Evolutionary conservation across 2,329 filamentous ascomycete genomes (phyloP).

Genomic region (Neurospora sp.): DNA sequence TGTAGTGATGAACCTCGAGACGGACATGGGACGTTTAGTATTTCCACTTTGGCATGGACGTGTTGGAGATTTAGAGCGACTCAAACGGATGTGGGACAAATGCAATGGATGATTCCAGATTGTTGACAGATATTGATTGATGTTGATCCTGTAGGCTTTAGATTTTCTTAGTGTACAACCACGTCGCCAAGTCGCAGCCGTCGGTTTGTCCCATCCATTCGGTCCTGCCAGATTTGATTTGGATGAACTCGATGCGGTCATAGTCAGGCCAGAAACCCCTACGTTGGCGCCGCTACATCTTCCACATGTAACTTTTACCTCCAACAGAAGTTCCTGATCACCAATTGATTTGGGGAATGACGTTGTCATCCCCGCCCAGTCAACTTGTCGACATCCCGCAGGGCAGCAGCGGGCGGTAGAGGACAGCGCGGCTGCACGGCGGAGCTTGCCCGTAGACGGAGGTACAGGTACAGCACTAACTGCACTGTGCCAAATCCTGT

Average conservation of each 20-base stretch:
- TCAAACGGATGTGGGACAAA: neutral
- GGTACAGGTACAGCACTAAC: neutral
- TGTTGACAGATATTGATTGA: neutral
- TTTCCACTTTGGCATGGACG: neutral
- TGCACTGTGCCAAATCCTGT: neutral
- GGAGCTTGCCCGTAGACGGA: neutral
- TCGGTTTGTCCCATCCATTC: neutral
- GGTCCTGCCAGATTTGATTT: neutral
- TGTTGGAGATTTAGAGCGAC: neutral
- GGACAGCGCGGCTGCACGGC: neutral
- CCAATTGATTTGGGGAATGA: neutral
- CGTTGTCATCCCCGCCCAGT: neutral
- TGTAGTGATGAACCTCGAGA: neutral
- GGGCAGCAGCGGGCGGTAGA: neutral
- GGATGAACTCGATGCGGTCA: neutral
- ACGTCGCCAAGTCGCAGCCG: neutral
- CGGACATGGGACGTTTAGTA: neutral
- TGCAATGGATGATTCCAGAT: neutral
- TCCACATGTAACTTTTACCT: neutral
- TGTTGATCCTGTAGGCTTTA: neutral
- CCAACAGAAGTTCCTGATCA: neutral
- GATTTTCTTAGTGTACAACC: neutral
- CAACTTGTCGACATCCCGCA: neutral
- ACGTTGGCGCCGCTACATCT: neutral
- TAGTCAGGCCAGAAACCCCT: neutral